A percentile compares a stretch with the other conserved stretches of the same genome.
Evolutionary conservation across 2,329 filamentous ascomycete species (phyloP).

Genomic region (Bipolaris zeicola): DNA sequence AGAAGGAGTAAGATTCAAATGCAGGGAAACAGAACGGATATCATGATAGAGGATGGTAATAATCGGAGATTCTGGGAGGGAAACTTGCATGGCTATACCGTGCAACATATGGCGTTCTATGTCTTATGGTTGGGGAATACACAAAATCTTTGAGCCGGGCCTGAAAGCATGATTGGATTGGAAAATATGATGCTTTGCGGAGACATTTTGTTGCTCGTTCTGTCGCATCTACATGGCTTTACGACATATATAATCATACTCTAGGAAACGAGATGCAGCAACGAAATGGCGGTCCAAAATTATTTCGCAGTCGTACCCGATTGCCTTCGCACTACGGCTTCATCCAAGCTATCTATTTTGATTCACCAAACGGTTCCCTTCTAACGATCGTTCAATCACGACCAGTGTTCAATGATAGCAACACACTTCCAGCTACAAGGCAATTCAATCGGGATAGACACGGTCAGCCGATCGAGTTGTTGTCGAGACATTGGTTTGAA

Average conservation of each 20-base stretch:
- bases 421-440: background rate
- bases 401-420: background rate
- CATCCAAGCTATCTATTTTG: background rate
- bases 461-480: background rate
- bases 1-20: constrained; percentile 30
- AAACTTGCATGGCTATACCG: background rate
- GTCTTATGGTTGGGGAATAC: constrained; percentile 3
- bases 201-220: background rate
- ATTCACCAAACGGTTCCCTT: background rate
- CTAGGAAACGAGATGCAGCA: background rate
- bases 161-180: constrained; percentile 24
- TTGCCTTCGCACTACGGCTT: background rate
- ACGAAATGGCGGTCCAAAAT: background rate
- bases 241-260: background rate
- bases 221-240: background rate
- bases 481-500: constrained; percentile 10
- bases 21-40: background rate
- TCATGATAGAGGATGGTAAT: background rate
- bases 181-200: background rate
- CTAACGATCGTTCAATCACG: no score
- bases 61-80: background rate
- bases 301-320: background rate
- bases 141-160: constrained; percentile 1
- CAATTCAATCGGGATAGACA: no score
- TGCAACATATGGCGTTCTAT: constrained; percentile 6